Base-by-base conservation (phyloP, 495 filamentous ascomycete species). In the Xylaria curta region DNA sequence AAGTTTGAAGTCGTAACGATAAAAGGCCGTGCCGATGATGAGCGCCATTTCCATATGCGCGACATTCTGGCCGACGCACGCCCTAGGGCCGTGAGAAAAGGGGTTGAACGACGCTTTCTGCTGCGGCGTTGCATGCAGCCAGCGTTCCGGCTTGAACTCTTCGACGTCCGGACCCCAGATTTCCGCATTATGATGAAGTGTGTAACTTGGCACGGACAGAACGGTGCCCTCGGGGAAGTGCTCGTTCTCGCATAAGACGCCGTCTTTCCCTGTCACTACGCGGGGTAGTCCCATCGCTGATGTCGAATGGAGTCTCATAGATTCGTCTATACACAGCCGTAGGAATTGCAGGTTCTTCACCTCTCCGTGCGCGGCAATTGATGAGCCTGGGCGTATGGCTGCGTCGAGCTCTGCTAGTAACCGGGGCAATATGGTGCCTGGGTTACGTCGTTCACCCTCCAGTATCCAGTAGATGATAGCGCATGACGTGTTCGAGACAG, bases 21-120 rank as follows among this genome's bases (percentile, higher is more conserved):
- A 80, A 80, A 91, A 92, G 72, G 94, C 90, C 19, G 91, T 92
- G 1, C 85, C 87, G 46, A 90, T 89, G 71, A 95, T 95, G 31
- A 94, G 83, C 64, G 89, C 87, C 79, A 97, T 81, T 77, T 97
- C 93, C 93, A 97, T 95, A 84, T 95, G 92, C 3, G 93, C 93
- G 26, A 97, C 91, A 77, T 97, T 96, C 59, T 92, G 79, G 0
- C 93, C 93, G 15, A 97, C 92, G 73, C 93, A 97, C 3, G 91
- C 87, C 26, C 93, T 80, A 1, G 93, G 93, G 0, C 93, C 93
- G 63, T 91, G 87, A 61, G 87, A 90, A 78, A 97, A 97, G 0
- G 93, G 93, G 62, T 95, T 87, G 73, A 97, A 97, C 3, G 90
- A 89, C 15, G 83, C 84, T 83, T 93, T 94, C 75, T 94, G 92